These are phyloP conservation scores for Tylopilus subfusipes DNA, from an alignment of 768 basidiomycete genomes.

Conservation along the genomic window DNA sequence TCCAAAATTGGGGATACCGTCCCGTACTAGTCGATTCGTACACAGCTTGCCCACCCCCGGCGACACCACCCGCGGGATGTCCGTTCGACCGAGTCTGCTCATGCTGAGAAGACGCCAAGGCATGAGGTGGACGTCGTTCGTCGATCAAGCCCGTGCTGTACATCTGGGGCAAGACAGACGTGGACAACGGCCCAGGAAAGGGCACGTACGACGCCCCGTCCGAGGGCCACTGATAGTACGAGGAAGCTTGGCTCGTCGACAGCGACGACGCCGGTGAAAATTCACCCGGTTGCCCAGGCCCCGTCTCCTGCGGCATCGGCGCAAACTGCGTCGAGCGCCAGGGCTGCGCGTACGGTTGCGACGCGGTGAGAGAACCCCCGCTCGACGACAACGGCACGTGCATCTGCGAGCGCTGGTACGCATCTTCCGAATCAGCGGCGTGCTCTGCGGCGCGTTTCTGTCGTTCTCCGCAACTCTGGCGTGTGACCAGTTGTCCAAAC, in stretches of 20 bases:
- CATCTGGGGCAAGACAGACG: slow-evolving; percentile 69
- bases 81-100: slow-evolving; percentile 15
- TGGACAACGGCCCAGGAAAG: slow-evolving; percentile 51
- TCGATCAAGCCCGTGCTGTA: slow-evolving; percentile 72
- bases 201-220: slow-evolving; percentile 33
- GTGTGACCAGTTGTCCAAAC: slow-evolving; percentile 10
- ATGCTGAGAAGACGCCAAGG: slow-evolving; percentile 16
- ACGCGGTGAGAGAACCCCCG: slow-evolving; percentile 1
- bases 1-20: slow-evolving; percentile 54
- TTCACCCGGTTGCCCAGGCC: slow-evolving; percentile 7
- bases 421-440: slow-evolving; percentile 38
- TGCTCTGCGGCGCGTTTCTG: slow-evolving; percentile 62
- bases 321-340: slow-evolving; percentile 30
- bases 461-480: slow-evolving; percentile 31
- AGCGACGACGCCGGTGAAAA: slow-evolving; percentile 5
- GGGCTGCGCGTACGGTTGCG: slow-evolving; percentile 25
- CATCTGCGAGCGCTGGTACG: slow-evolving; percentile 22
- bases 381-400: slow-evolving; percentile 8
- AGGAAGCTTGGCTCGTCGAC: slow-evolving; percentile 14
- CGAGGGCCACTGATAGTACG: slow-evolving; percentile 49
- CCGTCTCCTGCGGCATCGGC: slow-evolving; percentile 4
- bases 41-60: slow-evolving; percentile 11
- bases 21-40: slow-evolving; percentile 21
- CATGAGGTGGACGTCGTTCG: slow-evolving; percentile 35
- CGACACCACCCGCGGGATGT: slow-evolving; percentile 10